These are phyloP conservation scores for Jatropha podagrica DNA, from an alignment of 441 rosid genomes.

Conservation along the genomic window DNA sequence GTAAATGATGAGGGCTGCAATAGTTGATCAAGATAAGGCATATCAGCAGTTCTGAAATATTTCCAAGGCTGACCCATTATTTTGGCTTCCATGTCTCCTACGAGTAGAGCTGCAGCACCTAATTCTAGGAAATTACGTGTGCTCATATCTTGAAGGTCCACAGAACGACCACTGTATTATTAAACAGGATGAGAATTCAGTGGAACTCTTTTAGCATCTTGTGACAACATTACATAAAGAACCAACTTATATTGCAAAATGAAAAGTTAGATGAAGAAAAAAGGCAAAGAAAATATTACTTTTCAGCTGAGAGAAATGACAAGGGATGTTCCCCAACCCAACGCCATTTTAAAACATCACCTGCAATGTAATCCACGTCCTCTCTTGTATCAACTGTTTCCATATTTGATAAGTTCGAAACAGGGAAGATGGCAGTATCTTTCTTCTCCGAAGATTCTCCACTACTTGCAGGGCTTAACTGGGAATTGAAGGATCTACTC, in stretches of 20 bases:
- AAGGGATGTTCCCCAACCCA: constrained; percentile 73
- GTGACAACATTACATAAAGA: constrained; percentile 8
- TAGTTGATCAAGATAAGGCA: constrained; percentile 96
- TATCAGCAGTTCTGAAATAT: constrained; percentile 83
- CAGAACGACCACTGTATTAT: constrained; percentile 57
- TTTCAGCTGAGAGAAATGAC: constrained; percentile 58
- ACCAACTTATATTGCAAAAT: constrained; percentile 1
- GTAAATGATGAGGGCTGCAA: constrained; percentile 90
- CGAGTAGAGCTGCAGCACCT: constrained; percentile 98
- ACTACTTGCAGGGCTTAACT: constrained; percentile 61
- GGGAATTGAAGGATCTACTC: constrained; percentile 87
- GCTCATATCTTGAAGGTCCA: constrained; percentile 68
- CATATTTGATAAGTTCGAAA: constrained; percentile 63
- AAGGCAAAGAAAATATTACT: constrained; percentile 42
- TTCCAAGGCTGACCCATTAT: constrained; percentile 95
- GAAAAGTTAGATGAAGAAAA: not conserved
- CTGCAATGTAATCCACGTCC: constrained; percentile 68
- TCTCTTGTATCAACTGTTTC: constrained; percentile 60
- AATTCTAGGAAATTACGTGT: constrained; percentile 77
- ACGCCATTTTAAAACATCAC: constrained; percentile 88
- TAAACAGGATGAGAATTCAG: constrained; percentile 22
- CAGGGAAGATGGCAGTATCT: constrained; percentile 56
- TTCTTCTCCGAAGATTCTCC: constrained; percentile 71
- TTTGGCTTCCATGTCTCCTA: constrained; percentile 94
- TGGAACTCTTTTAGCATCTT: constrained; percentile 12